Base-by-base conservation (phyloP, 2,329 filamentous ascomycete genomes). In the Penicillium sp. region DNA sequence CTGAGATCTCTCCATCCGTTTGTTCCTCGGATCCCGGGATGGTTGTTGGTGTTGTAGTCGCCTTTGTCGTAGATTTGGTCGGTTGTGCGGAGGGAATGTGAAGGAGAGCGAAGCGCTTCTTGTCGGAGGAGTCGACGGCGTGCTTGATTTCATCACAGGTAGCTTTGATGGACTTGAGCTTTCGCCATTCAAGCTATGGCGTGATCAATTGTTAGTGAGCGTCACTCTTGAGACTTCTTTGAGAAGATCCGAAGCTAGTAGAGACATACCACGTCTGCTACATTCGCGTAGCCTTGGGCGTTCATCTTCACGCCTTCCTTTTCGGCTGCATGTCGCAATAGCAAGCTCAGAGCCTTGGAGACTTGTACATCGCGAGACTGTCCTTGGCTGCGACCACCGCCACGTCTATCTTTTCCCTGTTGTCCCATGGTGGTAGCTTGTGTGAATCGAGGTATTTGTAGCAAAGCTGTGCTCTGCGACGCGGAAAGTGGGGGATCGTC, bases 81-180 rank as follows among this genome's bases (percentile, higher is more conserved):
- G 65, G 60, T 17, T 67, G 51, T 17, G 72, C 59, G 24, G 71
- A 68, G 15, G 74, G 75, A 8, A 77, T 84, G 50, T 85, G 85
- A 57, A 92, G 89, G 72, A 98, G 83, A 1, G 88, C 86, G 81
- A 96, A 99, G 42, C 95, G 91, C 78, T 97, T 91, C 81, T 99
- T 99, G 72, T 94, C 91, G 73, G 92, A 96, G 53, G 85, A 85
- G 15, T 82, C 78, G 13, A 97, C 93, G 17, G 89, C 84, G 10
- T 83, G 76, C 58, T 86, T 82, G 65, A 99, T 83, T 68, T 97
- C 94, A 2, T 83, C 79, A 60, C 97, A 85, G 0, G 89, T 91
- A n/a, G 90, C 86, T 64, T 91, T 84, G 10, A 96, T 83, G 4
- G 86, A 87, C 65, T 86, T 86, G 58, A 97, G 78, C 49, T 83